These are phyloP conservation scores for Ganoderma sinense DNA, from an alignment of 1,284 basidiomycete species.

Conservation along the genomic window DNA sequence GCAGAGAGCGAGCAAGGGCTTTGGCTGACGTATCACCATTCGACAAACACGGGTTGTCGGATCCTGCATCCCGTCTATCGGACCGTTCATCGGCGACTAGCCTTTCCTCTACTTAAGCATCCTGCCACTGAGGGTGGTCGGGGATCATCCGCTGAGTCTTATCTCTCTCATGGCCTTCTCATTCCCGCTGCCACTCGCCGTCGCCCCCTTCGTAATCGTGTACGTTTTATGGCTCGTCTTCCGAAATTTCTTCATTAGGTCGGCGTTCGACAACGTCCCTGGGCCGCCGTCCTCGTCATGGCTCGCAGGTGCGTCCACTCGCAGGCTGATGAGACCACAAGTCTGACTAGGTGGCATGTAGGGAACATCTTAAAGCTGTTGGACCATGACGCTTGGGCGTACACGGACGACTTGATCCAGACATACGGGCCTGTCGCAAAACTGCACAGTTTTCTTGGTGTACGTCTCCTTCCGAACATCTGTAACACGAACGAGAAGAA, in stretches of 20 bases:
- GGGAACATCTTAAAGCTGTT: constrained; percentile 4
- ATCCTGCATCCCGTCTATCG: background rate
- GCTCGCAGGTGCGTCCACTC: background rate
- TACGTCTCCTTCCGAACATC: background rate
- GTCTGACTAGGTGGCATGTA: background rate
- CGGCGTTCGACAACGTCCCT: constrained; percentile 1
- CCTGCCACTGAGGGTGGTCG: background rate
- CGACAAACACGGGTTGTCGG: background rate
- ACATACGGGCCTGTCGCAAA: constrained; percentile 8
- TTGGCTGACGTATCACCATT: background rate
- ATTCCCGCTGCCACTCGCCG: background rate
- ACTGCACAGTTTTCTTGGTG: background rate
- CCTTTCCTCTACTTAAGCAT: background rate
- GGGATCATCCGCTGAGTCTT: background rate
- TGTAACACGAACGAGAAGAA: background rate
- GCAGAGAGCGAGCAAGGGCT: no score
- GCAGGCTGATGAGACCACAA: no score
- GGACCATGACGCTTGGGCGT: constrained; percentile 10
- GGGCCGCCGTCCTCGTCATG: constrained; percentile 1
- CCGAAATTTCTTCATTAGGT: background rate
- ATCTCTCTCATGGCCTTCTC: background rate
- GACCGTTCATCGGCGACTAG: background rate
- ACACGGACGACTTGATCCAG: constrained; percentile 2
- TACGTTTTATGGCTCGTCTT: background rate
- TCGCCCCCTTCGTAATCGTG: background rate